phyloP scores from a whole-genome alignment of 2,329 filamentous ascomycete genomes.

The Calonectria hawksworthii region DNA sequence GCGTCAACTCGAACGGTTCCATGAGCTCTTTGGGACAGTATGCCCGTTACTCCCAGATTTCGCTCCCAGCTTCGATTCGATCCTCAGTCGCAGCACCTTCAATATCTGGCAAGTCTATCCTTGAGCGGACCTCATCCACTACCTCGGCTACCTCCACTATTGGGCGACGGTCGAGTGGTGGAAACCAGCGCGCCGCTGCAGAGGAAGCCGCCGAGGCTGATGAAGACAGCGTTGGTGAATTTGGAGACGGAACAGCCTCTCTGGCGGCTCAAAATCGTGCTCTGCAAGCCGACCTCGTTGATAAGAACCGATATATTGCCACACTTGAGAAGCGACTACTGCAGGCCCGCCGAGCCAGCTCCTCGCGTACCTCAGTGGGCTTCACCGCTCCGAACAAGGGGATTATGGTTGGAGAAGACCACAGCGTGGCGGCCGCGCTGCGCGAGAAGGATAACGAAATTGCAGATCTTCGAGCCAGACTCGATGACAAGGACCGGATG shows the following conservation, averaged over 20 bases:
- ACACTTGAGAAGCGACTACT: constrained; percentile 93
- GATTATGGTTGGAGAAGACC: constrained; percentile 83
- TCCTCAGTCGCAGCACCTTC: constrained; percentile 81
- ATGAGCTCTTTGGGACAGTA: constrained; percentile 77
- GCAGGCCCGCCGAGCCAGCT: constrained; percentile 90
- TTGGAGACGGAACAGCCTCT: constrained; percentile 87
- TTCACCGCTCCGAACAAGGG: constrained; percentile 72
- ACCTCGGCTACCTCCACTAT: constrained; percentile 74
- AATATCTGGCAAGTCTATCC: constrained; percentile 60
- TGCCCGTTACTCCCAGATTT: constrained; percentile 73
- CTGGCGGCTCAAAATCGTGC: constrained; percentile 88
- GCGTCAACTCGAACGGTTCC: constrained; percentile 85
- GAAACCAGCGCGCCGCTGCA: constrained; percentile 56
- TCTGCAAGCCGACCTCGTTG: constrained; percentile 93
- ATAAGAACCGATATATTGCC: constrained; percentile 96
- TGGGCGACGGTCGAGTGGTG: constrained; percentile 65
- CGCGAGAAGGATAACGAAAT: constrained; percentile 96
- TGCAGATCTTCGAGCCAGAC: constrained; percentile 85
- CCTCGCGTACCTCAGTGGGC: constrained; percentile 86
- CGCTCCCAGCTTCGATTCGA: constrained; percentile 69
- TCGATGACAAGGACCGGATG: constrained; percentile 98
- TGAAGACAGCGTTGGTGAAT: constrained; percentile 82
- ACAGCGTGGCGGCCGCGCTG: constrained; percentile 78
- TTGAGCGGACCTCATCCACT: constrained; percentile 77
- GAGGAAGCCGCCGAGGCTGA: constrained; percentile 67